Conservation (phyloP, 2,329 filamentous ascomycete genomes). For the Alternaria brassicicola region DNA sequence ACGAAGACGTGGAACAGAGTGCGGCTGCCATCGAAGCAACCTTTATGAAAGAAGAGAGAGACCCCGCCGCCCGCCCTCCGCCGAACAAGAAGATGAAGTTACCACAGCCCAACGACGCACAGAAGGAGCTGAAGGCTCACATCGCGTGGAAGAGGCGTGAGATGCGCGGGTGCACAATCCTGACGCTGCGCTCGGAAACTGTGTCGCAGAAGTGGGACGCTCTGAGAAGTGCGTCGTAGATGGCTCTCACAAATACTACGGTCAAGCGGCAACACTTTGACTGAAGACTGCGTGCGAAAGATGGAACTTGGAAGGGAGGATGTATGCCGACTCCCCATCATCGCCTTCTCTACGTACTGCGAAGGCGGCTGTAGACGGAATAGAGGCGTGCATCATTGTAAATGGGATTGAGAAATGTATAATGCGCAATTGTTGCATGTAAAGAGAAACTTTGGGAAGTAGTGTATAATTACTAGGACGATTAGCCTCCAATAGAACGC, state of each 20-base stretch:
- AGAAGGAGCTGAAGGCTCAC: not conserved
- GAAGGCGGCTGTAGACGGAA: too few species aligned
- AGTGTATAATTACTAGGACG: too few species aligned
- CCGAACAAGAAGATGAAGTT: not conserved
- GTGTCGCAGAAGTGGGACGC: not conserved
- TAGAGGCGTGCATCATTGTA: too few species aligned
- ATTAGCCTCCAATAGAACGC: too few species aligned
- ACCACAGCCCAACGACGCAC: not conserved
- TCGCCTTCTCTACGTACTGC: too few species aligned
- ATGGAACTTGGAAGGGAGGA: too few species aligned
- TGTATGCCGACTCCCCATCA: too few species aligned
- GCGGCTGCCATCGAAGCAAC: not conserved
- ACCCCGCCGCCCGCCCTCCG: not conserved
- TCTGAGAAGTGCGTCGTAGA: not conserved
- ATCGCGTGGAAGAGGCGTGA: not conserved
- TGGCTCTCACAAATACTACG: not conserved
- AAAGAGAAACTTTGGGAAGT: too few species aligned
- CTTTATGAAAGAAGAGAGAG: too few species aligned
- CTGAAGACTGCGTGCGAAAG: not conserved
- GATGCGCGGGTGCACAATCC: not conserved
- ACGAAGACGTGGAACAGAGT: not conserved
- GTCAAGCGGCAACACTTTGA: not conserved
- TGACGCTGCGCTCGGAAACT: not conserved
- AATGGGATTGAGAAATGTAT: too few species aligned
- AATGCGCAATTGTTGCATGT: too few species aligned